phyloP scores from a whole-genome alignment of 176 grass and related monocot species.

The maize (Zea mays) region DNA sequence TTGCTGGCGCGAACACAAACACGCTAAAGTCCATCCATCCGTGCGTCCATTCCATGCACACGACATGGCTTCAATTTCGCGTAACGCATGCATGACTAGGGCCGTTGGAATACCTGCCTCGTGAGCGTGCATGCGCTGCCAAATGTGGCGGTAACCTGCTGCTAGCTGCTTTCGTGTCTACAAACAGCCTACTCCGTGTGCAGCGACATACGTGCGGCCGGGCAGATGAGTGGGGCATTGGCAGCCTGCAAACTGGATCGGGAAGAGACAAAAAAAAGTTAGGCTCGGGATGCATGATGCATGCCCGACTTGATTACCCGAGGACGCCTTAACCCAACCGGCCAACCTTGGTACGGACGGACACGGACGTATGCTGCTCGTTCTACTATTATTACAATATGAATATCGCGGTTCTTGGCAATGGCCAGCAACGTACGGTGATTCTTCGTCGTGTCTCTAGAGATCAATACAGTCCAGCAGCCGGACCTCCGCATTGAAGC shows the following conservation, averaged over 20 bases:
- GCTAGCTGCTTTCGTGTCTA: background rate
- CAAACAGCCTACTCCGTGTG: background rate
- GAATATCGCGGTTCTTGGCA: no score
- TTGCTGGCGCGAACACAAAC: background rate
- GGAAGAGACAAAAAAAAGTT: background rate
- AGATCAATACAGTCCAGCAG: no score
- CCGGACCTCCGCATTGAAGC: background rate
- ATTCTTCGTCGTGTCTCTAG: no score
- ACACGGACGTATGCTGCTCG: no score
- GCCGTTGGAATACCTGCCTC: background rate
- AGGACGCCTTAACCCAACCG: no score
- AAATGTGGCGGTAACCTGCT: background rate
- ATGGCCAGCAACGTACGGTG: no score
- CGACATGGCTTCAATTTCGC: background rate
- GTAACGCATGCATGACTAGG: background rate
- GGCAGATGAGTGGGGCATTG: background rate
- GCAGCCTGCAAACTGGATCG: background rate
- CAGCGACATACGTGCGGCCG: background rate
- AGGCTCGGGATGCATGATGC: background rate
- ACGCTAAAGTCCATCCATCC: background rate
- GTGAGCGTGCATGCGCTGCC: background rate
- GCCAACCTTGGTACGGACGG: no score
- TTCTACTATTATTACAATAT: no score
- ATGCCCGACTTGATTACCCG: no score
- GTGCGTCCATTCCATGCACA: background rate